Evolutionary conservation across 768 basidiomycete species (phyloP).

Genomic region (Pulveroboletus frians): DNA sequence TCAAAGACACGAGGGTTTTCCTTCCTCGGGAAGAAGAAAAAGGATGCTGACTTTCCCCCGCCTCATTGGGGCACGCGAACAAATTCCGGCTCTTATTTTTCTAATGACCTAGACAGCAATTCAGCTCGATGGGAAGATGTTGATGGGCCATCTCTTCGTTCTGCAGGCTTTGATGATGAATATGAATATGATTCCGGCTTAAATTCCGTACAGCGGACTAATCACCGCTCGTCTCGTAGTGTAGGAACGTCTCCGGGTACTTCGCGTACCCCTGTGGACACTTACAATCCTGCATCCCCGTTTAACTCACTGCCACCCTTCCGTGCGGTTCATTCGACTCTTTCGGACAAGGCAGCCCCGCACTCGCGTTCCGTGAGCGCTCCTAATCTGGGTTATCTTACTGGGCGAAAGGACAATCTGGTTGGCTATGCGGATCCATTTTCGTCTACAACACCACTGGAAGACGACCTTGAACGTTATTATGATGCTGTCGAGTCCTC

Average conservation of each 20-base stretch:
- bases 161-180: constrained; percentile 35
- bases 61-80: constrained; percentile 51
- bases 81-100: constrained; percentile 54
- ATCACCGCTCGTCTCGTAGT: constrained; percentile 18
- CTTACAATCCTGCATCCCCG: constrained; percentile 32
- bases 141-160: constrained; percentile 12
- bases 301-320: constrained; percentile 35
- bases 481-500: constrained; percentile 10
- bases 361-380: constrained; percentile 35
- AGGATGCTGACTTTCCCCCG: constrained; percentile 54
- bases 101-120: constrained; percentile 19
- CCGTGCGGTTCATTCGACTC: constrained; percentile 27
- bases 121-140: constrained; percentile 29
- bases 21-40: constrained; percentile 42
- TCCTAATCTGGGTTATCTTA: constrained; percentile 20
- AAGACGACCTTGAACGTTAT: constrained; percentile 15
- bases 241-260: constrained; percentile 6
- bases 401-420: constrained; percentile 1
- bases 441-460: constrained; percentile 19
- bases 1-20: constrained; percentile 33
- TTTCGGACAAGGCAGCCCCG: constrained; percentile 26
- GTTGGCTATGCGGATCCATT: constrained; percentile 27
- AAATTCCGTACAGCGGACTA: constrained; percentile 27
- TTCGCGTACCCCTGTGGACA: constrained; percentile 18
- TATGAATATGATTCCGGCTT: constrained; percentile 49